A percentile compares a stretch with the other conserved stretches of the same genome.
Conservation (phyloP, 1,284 basidiomycete genomes). For the Dichomitus squalens region DNA sequence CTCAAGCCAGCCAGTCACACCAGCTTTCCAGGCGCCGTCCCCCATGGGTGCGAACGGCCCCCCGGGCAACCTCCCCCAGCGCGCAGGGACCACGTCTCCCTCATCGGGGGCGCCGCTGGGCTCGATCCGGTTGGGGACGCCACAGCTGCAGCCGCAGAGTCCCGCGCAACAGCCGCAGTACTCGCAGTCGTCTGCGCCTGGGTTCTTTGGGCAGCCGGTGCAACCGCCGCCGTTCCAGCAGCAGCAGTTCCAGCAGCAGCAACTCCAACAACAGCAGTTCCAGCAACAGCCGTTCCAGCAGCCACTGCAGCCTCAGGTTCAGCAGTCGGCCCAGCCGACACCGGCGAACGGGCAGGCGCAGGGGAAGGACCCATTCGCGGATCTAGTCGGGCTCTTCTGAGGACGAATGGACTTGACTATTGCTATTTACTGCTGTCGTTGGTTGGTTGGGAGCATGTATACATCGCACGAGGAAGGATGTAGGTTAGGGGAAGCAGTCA, state of each 20-base stretch:
- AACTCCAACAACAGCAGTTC: slow-evolving; percentile 10
- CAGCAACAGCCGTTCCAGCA: slow-evolving; percentile 21
- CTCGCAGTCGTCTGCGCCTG: slow-evolving; percentile 20
- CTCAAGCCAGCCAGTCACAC: slow-evolving; percentile 9
- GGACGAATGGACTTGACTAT: slow-evolving; percentile 7
- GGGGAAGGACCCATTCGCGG: slow-evolving; percentile 80
- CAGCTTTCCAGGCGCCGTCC: slow-evolving; percentile 10
- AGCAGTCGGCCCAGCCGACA: slow-evolving; percentile 20
- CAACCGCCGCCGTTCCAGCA: slow-evolving; percentile 24
- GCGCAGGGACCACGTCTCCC: slow-evolving; percentile 23
- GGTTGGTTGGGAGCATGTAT: slow-evolving; percentile 3
- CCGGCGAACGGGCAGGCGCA: slow-evolving; percentile 37
- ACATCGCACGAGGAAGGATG: not conserved
- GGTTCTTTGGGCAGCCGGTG: slow-evolving; percentile 24
- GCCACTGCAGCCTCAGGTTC: slow-evolving; percentile 23
- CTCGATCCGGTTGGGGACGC: slow-evolving; percentile 33
- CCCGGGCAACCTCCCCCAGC: slow-evolving; percentile 5
- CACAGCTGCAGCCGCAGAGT: slow-evolving; percentile 24
- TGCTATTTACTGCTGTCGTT: slow-evolving; percentile 12
- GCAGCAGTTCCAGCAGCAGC: slow-evolving; percentile 12
- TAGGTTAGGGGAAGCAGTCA: not conserved
- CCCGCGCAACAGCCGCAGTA: slow-evolving; percentile 8
- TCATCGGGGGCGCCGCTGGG: slow-evolving; percentile 20
- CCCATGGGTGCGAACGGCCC: slow-evolving; percentile 4
- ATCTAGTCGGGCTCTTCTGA: slow-evolving; percentile 75